Conservation (phyloP, 176 grass and related monocot genomes). For the Oryza coarctata region DNA sequence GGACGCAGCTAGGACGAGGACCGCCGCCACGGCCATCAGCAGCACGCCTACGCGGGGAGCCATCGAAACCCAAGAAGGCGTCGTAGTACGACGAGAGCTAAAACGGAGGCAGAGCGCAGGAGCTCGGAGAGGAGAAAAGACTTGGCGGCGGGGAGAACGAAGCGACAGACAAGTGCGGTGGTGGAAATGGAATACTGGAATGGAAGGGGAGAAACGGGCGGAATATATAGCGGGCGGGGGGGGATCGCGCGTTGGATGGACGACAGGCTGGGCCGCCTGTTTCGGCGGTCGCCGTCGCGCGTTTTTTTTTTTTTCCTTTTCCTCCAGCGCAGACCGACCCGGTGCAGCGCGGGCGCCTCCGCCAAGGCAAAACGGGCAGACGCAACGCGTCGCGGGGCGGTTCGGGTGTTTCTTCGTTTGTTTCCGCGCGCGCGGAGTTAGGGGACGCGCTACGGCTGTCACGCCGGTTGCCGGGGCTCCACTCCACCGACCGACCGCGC, state of each 20-base stretch:
- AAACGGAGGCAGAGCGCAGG: no score
- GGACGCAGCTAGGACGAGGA: neutral
- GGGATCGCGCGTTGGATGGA: neutral
- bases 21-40: slow-evolving; percentile 11
- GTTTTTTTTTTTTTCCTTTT: no score
- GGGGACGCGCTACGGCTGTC: no score
- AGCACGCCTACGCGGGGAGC: slow-evolving; percentile 23
- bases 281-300: no score
- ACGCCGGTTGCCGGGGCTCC: neutral
- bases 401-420: neutral
- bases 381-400: neutral
- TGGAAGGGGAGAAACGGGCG: neutral
- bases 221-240: neutral
- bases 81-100: neutral
- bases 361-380: neutral
- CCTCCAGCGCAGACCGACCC: no score
- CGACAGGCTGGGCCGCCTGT: neutral
- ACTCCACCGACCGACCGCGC: no score
- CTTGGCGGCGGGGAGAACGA: neutral
- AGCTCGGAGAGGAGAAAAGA: no score
- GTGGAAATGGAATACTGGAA: neutral
- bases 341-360: neutral
- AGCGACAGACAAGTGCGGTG: neutral
- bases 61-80: neutral
- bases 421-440: no score